Evolutionary conservation across 345 rosid species (phyloP), one percentile per base, ranked within the genome.

Genomic region (Gossypium rotundifolium): DNA sequence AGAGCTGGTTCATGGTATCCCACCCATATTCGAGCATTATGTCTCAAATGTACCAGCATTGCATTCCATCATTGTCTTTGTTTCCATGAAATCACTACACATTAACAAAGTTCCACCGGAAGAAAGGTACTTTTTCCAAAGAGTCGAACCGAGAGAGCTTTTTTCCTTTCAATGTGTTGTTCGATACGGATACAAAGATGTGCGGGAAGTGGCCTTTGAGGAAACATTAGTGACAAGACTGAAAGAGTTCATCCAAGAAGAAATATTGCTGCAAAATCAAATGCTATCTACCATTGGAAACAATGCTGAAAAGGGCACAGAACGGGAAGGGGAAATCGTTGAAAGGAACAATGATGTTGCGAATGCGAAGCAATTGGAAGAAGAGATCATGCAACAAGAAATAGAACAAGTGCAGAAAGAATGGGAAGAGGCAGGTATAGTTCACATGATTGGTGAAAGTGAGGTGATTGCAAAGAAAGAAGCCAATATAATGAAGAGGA

Each of bases 371-470:
- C 18, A 11, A 4, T 0, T 9, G 0, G 66, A 62, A 62, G 45
- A 29, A 29, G 66, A 14, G 78, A 51, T 61, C 2, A 66, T 72
- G 22, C 29, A 75, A 53, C 64, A 44, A 29, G 85, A 82, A 65
- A 78, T 83, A 48, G 80, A 80, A 60, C 64, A 27, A 27, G 72
- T 88, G 17, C 82, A 87, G 25, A 68, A 53, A 40, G 94, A 87
- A 3, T 48, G 65, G 79, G 49, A 52, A 27, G 86, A 54, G 22
- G 86, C 57, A 0, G 84, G 91, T 2, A 74, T 77, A 2, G 89
- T 88, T 22, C 89, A 88, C 62, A 53, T 88, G 62, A 70, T 88
- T 40, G 89, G 90, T 8, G 87, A 88, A 69, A 81, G 65, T 3
- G 86, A 83, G 59, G 84, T 83, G 57, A 58, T 78, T 71, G 85